These are phyloP conservation scores for Tulasnella sp. DNA, from an alignment of 768 basidiomycete genomes.

Conservation along the genomic window DNA sequence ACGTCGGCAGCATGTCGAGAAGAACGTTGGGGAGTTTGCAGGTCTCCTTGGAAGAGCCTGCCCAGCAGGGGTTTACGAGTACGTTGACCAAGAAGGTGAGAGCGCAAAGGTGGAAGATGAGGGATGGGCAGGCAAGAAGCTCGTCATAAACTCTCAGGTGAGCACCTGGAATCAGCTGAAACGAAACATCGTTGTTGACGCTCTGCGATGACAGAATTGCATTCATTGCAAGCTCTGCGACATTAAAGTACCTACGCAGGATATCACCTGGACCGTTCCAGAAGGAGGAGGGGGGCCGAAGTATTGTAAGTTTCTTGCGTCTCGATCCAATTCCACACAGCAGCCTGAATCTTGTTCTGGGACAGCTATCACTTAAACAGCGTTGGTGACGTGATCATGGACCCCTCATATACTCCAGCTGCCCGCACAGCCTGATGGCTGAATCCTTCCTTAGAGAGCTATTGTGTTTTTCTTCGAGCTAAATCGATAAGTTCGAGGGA, in stretches of 20 bases:
- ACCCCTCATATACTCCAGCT: neutral
- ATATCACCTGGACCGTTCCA: conserved; percentile 95
- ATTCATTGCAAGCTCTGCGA: conserved; percentile 95
- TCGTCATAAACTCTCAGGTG: conserved; percentile 95
- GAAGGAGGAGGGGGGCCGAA: conserved; percentile 96
- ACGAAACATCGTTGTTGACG: conserved; percentile 23
- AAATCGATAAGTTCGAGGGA: too few species aligned
- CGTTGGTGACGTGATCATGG: neutral
- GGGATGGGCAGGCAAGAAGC: conserved; percentile 72
- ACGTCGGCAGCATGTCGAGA: conserved; percentile 58
- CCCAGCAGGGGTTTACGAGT: conserved; percentile 96
- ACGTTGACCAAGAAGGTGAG: conserved; percentile 54
- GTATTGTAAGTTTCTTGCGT: conserved; percentile 64
- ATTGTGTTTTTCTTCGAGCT: neutral
- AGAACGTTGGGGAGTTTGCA: conserved; percentile 72
- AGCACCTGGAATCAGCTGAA: neutral
- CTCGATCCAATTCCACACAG: neutral
- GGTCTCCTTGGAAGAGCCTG: conserved; percentile 84
- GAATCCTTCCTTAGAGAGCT: neutral
- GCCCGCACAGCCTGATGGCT: neutral
- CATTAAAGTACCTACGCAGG: conserved; percentile 92
- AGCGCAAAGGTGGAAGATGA: conserved; percentile 29
- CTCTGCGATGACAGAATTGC: conserved; percentile 55
- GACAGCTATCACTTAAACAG: conserved; percentile 8
- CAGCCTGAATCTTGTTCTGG: neutral